Evolutionary conservation across 352 stramenopile species (phyloP).

Genomic region (Phytophthora sp.): DNA sequence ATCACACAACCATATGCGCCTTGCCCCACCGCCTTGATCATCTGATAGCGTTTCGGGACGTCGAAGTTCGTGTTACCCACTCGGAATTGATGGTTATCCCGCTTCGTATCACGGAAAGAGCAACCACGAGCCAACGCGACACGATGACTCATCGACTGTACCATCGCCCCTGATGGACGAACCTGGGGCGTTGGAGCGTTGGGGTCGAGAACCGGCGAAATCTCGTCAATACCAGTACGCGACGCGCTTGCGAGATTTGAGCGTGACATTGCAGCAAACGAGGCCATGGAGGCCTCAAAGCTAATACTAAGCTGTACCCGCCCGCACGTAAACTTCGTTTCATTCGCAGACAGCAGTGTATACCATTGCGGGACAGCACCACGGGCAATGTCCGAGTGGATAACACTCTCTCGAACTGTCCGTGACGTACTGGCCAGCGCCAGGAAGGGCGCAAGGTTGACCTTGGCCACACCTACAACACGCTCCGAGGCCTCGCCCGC

Average conservation of each 20-base stretch:
- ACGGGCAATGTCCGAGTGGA: slow-evolving; percentile 85
- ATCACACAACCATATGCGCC: slow-evolving; percentile 94
- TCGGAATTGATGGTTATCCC: slow-evolving; percentile 88
- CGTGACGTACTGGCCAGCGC: slow-evolving; percentile 82
- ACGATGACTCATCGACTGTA: slow-evolving; percentile 66
- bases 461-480: slow-evolving; percentile 83
- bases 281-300: slow-evolving; percentile 64
- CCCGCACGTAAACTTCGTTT: slow-evolving; percentile 87
- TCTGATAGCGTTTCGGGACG: slow-evolving; percentile 85
- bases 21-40: slow-evolving; percentile 91
- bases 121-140: slow-evolving; percentile 69
- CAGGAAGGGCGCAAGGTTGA: slow-evolving; percentile 89
- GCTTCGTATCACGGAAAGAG: slow-evolving; percentile 85
- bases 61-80: slow-evolving; percentile 90
- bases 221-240: slow-evolving; percentile 33
- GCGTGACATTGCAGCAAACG: slow-evolving; percentile 42
- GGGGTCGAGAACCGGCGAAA: slow-evolving; percentile 49
- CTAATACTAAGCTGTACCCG: slow-evolving; percentile 88
- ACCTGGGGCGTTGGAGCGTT: slow-evolving; percentile 64
- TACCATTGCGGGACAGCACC: slow-evolving; percentile 89
- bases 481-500: slow-evolving; percentile 59
- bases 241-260: slow-evolving; percentile 24
- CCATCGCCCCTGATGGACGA: slow-evolving; percentile 38
- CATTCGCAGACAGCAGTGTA: slow-evolving; percentile 78
- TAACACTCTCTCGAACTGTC: slow-evolving; percentile 81